Percentiles rank a stretch among this genome's conserved stretches.
Evolutionary conservation across 2,329 filamentous ascomycete genomes (phyloP).

Genomic region (Venturia oleaginea): DNA sequence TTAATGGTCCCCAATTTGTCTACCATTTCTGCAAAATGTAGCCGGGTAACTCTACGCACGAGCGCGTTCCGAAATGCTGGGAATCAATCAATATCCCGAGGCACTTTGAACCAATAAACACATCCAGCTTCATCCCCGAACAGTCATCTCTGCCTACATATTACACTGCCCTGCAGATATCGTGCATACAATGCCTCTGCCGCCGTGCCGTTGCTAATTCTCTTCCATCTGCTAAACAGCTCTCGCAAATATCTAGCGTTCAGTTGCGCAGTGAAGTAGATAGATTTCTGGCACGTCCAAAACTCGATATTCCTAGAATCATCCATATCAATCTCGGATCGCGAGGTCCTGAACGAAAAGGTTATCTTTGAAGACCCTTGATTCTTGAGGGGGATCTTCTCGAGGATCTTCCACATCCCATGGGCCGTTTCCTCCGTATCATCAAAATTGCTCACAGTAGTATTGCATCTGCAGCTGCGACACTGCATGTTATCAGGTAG

Average conservation of each 20-base stretch:
- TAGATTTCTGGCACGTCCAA: not conserved
- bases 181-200: not conserved
- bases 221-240: not conserved
- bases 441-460: not conserved
- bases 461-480: not conserved
- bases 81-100: not conserved
- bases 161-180: not conserved
- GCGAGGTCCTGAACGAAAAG: not conserved
- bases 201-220: not conserved
- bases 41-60: not conserved
- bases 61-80: not conserved
- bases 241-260: not conserved
- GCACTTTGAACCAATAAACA: not conserved
- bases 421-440: not conserved
- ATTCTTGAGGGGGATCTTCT: not conserved
- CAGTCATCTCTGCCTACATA: not conserved
- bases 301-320: not conserved
- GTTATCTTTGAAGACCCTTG: not conserved
- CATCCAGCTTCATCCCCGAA: not conserved
- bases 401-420: not conserved
- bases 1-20: no score
- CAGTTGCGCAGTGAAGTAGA: not conserved
- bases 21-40: no score
- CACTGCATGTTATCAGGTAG: not conserved
- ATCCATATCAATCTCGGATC: not conserved